These are phyloP conservation scores for Populus alba DNA, from an alignment of 345 rosid species.

Conservation along the genomic window DNA sequence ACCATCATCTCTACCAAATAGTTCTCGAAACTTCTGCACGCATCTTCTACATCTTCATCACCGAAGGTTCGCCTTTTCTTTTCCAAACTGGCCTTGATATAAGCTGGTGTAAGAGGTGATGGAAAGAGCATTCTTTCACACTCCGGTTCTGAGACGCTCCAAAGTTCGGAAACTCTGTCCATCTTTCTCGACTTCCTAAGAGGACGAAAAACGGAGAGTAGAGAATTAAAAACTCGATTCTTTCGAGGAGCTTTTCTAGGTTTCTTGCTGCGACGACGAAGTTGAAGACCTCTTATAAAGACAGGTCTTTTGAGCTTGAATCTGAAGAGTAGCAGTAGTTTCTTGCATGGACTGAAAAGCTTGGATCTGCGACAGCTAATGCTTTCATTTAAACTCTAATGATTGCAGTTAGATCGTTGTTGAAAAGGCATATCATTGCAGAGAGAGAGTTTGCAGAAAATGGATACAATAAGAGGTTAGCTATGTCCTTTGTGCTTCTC, in stretches of 20 bases:
- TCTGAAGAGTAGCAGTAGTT: slow-evolving; percentile 38
- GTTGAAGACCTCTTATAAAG: slow-evolving; percentile 41
- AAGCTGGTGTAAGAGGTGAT: slow-evolving; percentile 56
- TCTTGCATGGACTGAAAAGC: slow-evolving; percentile 54
- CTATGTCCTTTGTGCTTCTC: neutral
- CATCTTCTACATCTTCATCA: slow-evolving; percentile 54
- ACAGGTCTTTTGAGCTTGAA: slow-evolving; percentile 50
- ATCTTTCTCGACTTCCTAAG: slow-evolving; percentile 28
- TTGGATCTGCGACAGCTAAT: slow-evolving; percentile 53
- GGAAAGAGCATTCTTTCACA: slow-evolving; percentile 34
- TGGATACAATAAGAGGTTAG: neutral
- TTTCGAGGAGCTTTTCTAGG: slow-evolving; percentile 19
- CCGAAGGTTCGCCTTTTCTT: slow-evolving; percentile 20
- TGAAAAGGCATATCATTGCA: neutral
- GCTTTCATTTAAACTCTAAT: slow-evolving; percentile 47
- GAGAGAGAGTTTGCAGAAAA: slow-evolving; percentile 6
- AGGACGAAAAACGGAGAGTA: slow-evolving; percentile 28
- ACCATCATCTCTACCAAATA: slow-evolving; percentile 76
- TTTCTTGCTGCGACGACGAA: slow-evolving; percentile 21
- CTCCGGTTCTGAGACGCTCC: slow-evolving; percentile 27
- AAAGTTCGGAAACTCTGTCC: slow-evolving; percentile 33
- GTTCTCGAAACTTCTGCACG: slow-evolving; percentile 80
- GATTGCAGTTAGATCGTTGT: slow-evolving; percentile 11
- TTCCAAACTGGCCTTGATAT: slow-evolving; percentile 15
- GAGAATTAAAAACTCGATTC: neutral